Evolutionary conservation across 148 eudicot genomes (phyloP).

Genomic region (Persicaria tinctoria): DNA sequence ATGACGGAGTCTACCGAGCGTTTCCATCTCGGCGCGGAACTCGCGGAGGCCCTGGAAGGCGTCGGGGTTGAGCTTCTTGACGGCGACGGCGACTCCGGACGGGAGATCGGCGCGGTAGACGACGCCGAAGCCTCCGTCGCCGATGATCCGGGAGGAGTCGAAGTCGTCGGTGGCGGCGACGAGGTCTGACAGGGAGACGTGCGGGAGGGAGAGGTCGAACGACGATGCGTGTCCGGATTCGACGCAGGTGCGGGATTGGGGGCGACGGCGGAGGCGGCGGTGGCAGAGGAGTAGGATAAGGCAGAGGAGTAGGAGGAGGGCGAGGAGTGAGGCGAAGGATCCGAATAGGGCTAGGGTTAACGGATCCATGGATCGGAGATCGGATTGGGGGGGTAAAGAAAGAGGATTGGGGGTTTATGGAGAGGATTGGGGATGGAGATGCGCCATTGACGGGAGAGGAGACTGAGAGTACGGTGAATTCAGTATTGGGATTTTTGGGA

Average conservation of each 20-base stretch:
- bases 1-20: conserved; percentile 56
- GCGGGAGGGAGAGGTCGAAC: conserved; percentile 39
- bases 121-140: conserved; percentile 81
- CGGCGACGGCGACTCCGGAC: conserved; percentile 40
- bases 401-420: too few relatives aligned
- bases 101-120: conserved; percentile 55
- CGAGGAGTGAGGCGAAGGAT: neutral
- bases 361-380: too few relatives aligned
- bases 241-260: neutral
- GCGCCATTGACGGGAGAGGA: too few relatives aligned
- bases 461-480: too few relatives aligned
- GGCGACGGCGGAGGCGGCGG: neutral
- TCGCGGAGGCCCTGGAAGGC: conserved; percentile 83
- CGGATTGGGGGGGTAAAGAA: too few relatives aligned
- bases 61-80: conserved; percentile 58
- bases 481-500: too few relatives aligned
- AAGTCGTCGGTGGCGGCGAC: conserved; percentile 48
- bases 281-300: neutral
- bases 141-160: conserved; percentile 49
- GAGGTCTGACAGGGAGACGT: conserved; percentile 54
- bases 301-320: neutral
- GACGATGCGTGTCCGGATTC: conserved; percentile 29
- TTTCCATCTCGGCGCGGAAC: conserved; percentile 81
- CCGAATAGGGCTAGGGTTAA: neutral
- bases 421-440: too few relatives aligned